Base-by-base conservation (phyloP, 306 rosid species). In the Styphnolobium japonicum region DNA sequence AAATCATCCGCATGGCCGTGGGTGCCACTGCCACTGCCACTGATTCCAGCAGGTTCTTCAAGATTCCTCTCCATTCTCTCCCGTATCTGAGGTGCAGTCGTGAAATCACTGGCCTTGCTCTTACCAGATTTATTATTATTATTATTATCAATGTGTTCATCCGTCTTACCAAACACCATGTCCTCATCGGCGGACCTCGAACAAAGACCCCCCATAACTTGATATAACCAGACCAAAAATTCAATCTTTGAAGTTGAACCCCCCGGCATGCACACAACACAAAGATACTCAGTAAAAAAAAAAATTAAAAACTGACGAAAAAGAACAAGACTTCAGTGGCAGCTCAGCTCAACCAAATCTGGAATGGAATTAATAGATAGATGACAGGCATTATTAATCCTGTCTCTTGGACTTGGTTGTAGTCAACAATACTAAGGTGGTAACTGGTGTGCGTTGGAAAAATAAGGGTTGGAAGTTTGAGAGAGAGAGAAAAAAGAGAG, bases 191-290 rank as follows among this genome's bases (percentile, higher is more conserved):
- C 62, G 25, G 86, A 73, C 73, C 75, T 77, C 4, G 97, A 92
- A 51, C 93, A 92, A 22, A 89, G 80, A 27, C 85, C 91, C 33
- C 97, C 91, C 88, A 90, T 90, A 21, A 68, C 14, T 75, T 66
- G 78, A 34, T 80, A 86, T 9, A 79, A 5, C 77, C 86, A 65
- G 3, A 72, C 37, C 18, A 81, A 65, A 16, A 79, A 23, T 5
- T 84, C 81, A 53, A 80, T 51, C 82, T 79, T 82, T 5, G 78
- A 71, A 63, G 55, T 64, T 0, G 82, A 77, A 68, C 29, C 10
- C 12, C 29, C 55, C 34, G 61, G 79, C 87, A 80, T 71, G 19
- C 12, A 36, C 6, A 43, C 11, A 2, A 39, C 12, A 39, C 42
- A 10, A 19, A 22, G 4, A 18, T 53, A 6, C 27, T 53, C 31